Evolutionary conservation across 2,329 filamentous ascomycete species (phyloP), one percentile per base, ranked within the genome.

Genomic region (Penicillium nordicum): DNA sequence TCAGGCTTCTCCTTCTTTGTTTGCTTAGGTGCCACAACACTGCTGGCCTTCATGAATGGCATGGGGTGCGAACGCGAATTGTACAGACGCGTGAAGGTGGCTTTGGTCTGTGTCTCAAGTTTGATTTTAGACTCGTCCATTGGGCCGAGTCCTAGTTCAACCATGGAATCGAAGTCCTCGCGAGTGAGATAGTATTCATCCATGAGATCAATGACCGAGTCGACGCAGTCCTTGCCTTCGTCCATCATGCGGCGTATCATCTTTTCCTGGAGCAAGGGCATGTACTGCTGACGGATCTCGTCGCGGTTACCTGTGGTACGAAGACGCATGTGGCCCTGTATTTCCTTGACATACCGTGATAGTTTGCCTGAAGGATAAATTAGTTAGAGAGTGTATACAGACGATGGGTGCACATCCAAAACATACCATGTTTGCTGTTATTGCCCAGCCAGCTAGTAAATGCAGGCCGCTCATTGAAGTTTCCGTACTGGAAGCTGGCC

Each of bases 391-490:
- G 10, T 56, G 10, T n/a, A 14, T n/a, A 14, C 5, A 41, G 11
- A 40, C 11, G 16, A 32, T 46, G 18, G 14, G n/a, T 8, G 12
- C 32, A 27, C 25, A 40, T 55, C 16, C 27, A 21, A 41, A 21
- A 37, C 74, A 86, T 90, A 76, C 87, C 84, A 60, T 85, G 82
- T 71, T 92, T 96, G 78, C 92, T 97, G 75, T 96, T 95, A 73
- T 96, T 94, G 67, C 94, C 94, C 47, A 99, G 84, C 94, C 94
- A 99, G 7, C 84, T 83, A 0, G 94, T 94, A 71, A 99, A 99
- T 41, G 81, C 81, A 36, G 90, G 88, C 57, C 82, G 78, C 4
- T 84, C 84, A 61, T 84, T 81, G 64, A 95, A 84, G 66, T 88
- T 88, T 40, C 94, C 94, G 49, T 90, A 84, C 11, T 94, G 81